A percentile compares a stretch with the other conserved stretches of the same genome.
Evolutionary conservation across 495 filamentous ascomycete species (phyloP).

Genomic region (Jackrogersella minutella): DNA sequence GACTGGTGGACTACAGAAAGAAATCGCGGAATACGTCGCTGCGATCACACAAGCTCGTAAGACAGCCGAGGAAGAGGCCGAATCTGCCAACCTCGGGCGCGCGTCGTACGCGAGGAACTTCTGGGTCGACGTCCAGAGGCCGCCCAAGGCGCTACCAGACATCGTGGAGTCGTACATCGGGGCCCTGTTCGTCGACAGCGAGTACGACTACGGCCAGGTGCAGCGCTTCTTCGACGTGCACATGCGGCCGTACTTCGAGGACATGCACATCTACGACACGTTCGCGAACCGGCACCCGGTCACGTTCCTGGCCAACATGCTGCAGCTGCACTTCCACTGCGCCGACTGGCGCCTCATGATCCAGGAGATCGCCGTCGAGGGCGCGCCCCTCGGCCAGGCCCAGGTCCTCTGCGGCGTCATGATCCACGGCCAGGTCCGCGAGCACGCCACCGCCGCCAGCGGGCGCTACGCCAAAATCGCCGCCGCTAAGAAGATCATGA

Average conservation of each 20-base stretch:
- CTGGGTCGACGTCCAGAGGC: slow-evolving; percentile 73
- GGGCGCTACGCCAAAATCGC: slow-evolving; percentile 75
- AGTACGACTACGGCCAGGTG: slow-evolving; percentile 77
- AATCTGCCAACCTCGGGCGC: slow-evolving; percentile 38
- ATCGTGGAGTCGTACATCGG: slow-evolving; percentile 90
- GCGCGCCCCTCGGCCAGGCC: slow-evolving; percentile 43
- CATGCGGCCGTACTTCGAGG: slow-evolving; percentile 79
- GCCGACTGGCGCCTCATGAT: slow-evolving; percentile 54
- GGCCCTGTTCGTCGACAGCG: slow-evolving; percentile 90
- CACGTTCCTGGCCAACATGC: slow-evolving; percentile 52
- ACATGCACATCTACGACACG: slow-evolving; percentile 88
- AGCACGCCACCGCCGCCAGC: slow-evolving; percentile 67
- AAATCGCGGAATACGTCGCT: slow-evolving; percentile 73
- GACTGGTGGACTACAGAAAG: slow-evolving; percentile 62
- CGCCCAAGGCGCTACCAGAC: slow-evolving; percentile 89
- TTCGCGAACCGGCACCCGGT: slow-evolving; percentile 90
- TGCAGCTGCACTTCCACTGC: slow-evolving; percentile 59
- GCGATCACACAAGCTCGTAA: slow-evolving; percentile 68
- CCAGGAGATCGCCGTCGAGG: slow-evolving; percentile 42
- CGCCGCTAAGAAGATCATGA: slow-evolving; percentile 72
- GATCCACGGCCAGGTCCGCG: slow-evolving; percentile 75
- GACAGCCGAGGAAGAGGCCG: slow-evolving; percentile 52
- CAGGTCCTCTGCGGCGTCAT: slow-evolving; percentile 75
- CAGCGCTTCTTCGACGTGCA: slow-evolving; percentile 77
- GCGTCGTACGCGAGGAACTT: slow-evolving; percentile 72